Base-by-base conservation (phyloP, 371 early-diverging fungal species). In the Lichtheimia hyalospora region DNA sequence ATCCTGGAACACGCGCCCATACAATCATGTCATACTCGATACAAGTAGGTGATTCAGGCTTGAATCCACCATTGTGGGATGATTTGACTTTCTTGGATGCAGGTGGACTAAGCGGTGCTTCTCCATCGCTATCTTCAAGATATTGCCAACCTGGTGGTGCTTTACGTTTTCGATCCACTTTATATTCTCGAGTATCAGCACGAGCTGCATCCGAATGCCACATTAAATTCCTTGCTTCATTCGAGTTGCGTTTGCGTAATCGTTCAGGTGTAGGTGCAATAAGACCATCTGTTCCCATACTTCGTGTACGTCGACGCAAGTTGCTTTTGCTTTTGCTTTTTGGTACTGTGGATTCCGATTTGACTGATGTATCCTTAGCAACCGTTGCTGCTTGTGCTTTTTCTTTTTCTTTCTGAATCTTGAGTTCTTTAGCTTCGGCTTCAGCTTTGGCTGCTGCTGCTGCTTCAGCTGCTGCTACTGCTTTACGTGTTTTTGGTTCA, bases 1-100 rank as follows among this genome's bases (percentile, higher is more conserved):
- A 80, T 13, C 77, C 74, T 41, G 51, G 61, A 3, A 80, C 77
- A 23, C 71, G 67, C 2, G 77, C 80, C 80, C 80, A 80, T 15
- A 80, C 75, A 58, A 80, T 62, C 27, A 54, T 52, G 23, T 46
- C 23, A 52, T 66, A 21, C 58, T 28, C 61, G 58, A 62, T 61
- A 27, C 13, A 60, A 48, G 23, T 62, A 57, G 41, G 55, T 44
- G 16, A 28, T n/a, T 52, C 50, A 56, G 18, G 27, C 40, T 62
- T 46, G n/a, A 40, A 3, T 24, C 13, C 14, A n/a, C 10, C 10
- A 46, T 46, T n/a, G 15, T 20, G 49, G 18, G 12, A 34, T 28
- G 50, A 16, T 34, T 49, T 54, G 16, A 34, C 48, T 40, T 42
- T 52, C 56, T 48, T 62, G 52, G 46, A 13, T 24, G 50, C 58